These are phyloP conservation scores for Calonectria pseudoturangicola DNA, from an alignment of 2,329 filamentous ascomycete species.

Conservation along the genomic window DNA sequence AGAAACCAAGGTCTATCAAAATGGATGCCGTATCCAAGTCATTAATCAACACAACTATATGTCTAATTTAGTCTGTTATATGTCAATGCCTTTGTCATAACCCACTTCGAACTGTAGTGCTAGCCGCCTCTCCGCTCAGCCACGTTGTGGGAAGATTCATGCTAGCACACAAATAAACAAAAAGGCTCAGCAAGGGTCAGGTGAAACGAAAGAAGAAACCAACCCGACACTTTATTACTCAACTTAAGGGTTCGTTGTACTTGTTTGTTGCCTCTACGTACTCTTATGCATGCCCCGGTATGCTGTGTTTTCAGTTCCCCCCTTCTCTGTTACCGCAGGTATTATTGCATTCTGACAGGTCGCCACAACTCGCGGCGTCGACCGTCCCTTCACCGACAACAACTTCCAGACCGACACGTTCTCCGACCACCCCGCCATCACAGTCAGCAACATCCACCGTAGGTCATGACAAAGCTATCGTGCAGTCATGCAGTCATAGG, in stretches of 20 bases:
- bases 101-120: not conserved
- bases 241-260: too few species aligned
- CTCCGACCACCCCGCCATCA: not conserved
- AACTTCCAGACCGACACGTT: constrained; percentile 8
- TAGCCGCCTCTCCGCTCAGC: not conserved
- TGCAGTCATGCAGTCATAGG: not conserved
- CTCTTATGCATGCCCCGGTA: not conserved
- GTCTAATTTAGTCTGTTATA: not conserved
- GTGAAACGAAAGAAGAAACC: too few species aligned
- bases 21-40: not conserved
- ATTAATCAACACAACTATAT: constrained; percentile 20
- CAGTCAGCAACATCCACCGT: not conserved
- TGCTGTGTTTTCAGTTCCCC: not conserved
- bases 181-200: too few species aligned
- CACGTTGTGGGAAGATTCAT: not conserved
- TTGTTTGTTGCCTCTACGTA: too few species aligned
- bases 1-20: not conserved
- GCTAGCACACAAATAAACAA: too few species aligned
- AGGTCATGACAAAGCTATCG: not conserved
- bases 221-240: too few species aligned
- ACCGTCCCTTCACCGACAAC: not conserved
- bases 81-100: not conserved
- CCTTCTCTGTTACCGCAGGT: not conserved
- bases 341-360: constrained; percentile 15
- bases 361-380: not conserved